Conservation (phyloP, 768 basidiomycete genomes). For the Antrodiella citrinella region DNA sequence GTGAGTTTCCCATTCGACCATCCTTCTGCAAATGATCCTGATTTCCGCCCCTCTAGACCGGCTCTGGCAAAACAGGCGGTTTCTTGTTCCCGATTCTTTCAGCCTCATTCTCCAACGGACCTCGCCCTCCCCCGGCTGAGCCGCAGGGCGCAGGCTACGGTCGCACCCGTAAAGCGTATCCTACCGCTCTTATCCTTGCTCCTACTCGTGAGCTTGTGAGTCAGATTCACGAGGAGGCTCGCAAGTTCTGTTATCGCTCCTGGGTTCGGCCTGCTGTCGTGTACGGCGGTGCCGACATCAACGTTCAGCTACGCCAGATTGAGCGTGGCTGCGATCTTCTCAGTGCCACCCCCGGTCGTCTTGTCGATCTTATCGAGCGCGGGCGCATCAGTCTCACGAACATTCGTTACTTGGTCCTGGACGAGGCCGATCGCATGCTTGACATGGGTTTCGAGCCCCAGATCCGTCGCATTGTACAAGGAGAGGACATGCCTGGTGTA, state of each 20-base stretch:
- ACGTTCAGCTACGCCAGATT: slow-evolving; percentile 84
- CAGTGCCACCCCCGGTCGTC: slow-evolving; percentile 95
- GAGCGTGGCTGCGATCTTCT: slow-evolving; percentile 97
- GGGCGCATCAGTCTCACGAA: slow-evolving; percentile 94
- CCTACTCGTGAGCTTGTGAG: slow-evolving; percentile 98
- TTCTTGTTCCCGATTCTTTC: slow-evolving; percentile 99
- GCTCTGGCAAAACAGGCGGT: slow-evolving; percentile 98
- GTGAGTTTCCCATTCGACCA: slow-evolving; percentile 30
- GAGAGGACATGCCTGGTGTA: slow-evolving; percentile 96
- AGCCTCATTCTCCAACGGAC: slow-evolving; percentile 81
- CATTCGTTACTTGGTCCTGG: slow-evolving; percentile 95
- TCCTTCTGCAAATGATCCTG: no score
- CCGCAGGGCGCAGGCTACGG: slow-evolving; percentile 40
- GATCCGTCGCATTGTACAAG: slow-evolving; percentile 95
- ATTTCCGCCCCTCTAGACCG: no score
- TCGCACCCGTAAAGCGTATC: slow-evolving; percentile 83
- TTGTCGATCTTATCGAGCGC: slow-evolving; percentile 97
- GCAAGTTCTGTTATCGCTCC: slow-evolving; percentile 98
- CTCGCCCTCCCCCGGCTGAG: slow-evolving; percentile 58
- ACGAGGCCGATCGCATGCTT: slow-evolving; percentile 99
- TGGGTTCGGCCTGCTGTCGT: slow-evolving; percentile 99
- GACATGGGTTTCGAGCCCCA: slow-evolving; percentile 99
- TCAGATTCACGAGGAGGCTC: slow-evolving; percentile 98
- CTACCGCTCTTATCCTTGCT: slow-evolving; percentile 94
- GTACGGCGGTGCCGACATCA: slow-evolving; percentile 98